phyloP scores from a whole-genome alignment of 768 basidiomycete species.

The Phaffia australis region DNA sequence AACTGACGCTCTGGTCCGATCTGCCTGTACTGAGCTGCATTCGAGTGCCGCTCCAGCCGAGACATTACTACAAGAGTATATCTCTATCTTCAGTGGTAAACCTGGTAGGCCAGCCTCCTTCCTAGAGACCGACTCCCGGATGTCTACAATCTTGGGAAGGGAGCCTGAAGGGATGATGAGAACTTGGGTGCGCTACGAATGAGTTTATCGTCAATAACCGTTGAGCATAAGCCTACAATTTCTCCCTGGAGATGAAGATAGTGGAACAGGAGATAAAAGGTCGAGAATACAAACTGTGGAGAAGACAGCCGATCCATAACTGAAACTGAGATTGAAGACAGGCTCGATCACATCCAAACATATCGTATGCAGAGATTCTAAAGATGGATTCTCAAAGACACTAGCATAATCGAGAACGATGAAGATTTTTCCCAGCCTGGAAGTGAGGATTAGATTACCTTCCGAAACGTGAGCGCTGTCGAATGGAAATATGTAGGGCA shows the following conservation, averaged over 20 bases:
- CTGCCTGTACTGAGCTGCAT: background rate
- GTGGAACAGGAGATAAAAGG: background rate
- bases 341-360: conserved; percentile 16
- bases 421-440: conserved; percentile 16
- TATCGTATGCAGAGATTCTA: conserved; percentile 3
- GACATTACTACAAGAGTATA: conserved; percentile 2
- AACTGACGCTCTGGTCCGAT: background rate
- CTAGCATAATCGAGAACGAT: conserved; percentile 17
- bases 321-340: conserved; percentile 8
- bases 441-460: conserved; percentile 2
- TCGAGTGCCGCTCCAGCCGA: conserved; percentile 1
- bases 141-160: background rate
- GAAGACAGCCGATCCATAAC: background rate
- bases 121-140: background rate
- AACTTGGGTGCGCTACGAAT: background rate
- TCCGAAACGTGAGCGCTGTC: conserved; percentile 14
- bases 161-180: conserved; percentile 3
- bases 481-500: background rate
- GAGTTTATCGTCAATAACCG: background rate
- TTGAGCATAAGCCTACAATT: background rate
- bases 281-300: conserved; percentile 7
- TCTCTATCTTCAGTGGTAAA: background rate
- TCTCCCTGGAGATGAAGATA: no score
- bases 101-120: background rate
- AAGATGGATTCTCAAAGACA: conserved; percentile 7